Evolutionary conservation across 805 yeast genomes (phyloP).

Genomic region (Nadsonia fulvescens): DNA sequence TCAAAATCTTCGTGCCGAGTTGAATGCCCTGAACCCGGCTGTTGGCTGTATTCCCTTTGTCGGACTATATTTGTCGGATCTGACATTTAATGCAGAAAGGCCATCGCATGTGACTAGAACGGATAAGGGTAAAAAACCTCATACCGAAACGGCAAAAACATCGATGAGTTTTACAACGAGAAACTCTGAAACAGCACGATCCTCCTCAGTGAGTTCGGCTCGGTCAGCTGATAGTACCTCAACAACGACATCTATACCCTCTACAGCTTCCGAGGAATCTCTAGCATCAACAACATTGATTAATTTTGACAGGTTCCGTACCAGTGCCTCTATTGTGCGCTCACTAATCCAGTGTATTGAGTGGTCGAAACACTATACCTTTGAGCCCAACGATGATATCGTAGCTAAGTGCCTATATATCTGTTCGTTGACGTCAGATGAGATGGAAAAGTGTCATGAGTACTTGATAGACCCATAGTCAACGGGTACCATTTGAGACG

Average conservation of each 20-base stretch:
- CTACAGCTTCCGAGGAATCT: constrained; percentile 15
- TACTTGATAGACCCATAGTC: no score
- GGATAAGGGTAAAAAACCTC: constrained; percentile 11
- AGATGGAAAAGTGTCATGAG: constrained; percentile 15
- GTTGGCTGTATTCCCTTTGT: constrained; percentile 81
- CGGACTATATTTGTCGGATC: constrained; percentile 69
- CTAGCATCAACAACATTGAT: no score
- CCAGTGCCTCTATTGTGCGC: constrained; percentile 60
- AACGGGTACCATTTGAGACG: no score
- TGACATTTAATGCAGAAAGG: constrained; percentile 54
- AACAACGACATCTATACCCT: no score
- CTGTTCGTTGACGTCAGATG: constrained; percentile 17
- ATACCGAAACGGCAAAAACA: constrained; percentile 2
- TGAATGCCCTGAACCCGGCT: constrained; percentile 40
- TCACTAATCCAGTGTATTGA: constrained; percentile 66
- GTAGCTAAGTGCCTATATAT: constrained; percentile 74
- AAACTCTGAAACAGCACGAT: no score
- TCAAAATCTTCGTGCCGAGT: constrained; percentile 40
- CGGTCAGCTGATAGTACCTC: constrained; percentile 3
- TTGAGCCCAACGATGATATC: constrained; percentile 40
- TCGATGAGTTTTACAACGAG: no score
- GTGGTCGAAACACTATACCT: constrained; percentile 56
- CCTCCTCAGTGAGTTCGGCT: no score
- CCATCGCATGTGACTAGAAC: constrained; percentile 26
- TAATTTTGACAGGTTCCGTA: constrained; percentile 62